Conservation (phyloP, 2,329 filamentous ascomycete species). For the Colletotrichum tropicicola region DNA sequence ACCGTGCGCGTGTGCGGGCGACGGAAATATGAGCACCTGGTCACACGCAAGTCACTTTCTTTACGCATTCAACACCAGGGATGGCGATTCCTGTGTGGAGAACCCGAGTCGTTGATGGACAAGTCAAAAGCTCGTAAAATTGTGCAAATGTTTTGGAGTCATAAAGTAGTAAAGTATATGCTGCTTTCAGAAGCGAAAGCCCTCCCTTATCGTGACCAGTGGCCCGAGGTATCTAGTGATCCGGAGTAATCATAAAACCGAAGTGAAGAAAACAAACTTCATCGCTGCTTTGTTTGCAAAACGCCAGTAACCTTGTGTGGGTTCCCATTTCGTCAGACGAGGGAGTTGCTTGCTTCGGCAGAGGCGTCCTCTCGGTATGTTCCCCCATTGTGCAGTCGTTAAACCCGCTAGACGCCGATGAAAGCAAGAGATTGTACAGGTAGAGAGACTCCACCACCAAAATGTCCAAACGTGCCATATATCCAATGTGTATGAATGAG, state of each 20-base stretch:
- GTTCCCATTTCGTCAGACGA: conserved; percentile 1
- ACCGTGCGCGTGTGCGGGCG: not conserved
- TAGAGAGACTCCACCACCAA: not conserved
- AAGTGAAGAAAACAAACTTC: not conserved
- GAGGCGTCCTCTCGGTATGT: not conserved
- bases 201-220: conserved; percentile 7
- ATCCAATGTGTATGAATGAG: not conserved
- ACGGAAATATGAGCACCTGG: not conserved
- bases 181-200: conserved; percentile 16
- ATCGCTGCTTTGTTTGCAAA: conserved; percentile 6
- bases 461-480: conserved; percentile 10
- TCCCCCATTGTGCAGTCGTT: conserved; percentile 6
- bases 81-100: too few species aligned
- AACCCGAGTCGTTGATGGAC: not conserved
- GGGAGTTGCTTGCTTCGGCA: not conserved
- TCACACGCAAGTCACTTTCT: too few species aligned
- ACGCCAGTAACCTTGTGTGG: not conserved
- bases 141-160: not conserved
- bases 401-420: conserved; percentile 8
- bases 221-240: conserved; percentile 25
- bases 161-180: not conserved
- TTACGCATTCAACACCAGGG: too few species aligned
- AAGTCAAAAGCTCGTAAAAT: conserved; percentile 11
- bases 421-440: conserved; percentile 14
- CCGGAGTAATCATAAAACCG: not conserved